Evolutionary conservation across 176 grass and related monocot genomes (phyloP).

Genomic region (Aegilops umbellulata): DNA sequence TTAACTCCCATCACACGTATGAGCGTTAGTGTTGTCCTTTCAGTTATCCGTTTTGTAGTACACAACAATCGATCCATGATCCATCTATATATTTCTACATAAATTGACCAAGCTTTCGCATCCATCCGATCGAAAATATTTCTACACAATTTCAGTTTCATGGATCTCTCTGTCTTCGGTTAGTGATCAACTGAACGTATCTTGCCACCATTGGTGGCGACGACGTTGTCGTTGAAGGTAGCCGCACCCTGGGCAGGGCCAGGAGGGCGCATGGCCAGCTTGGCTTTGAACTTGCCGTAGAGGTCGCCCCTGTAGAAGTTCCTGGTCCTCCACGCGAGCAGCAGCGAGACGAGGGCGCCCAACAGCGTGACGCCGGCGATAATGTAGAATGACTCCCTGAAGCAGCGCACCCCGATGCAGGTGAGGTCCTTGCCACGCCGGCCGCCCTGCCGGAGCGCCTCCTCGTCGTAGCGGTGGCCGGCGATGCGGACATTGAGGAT

Average conservation of each 20-base stretch:
- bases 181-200: background rate
- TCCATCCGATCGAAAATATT: no score
- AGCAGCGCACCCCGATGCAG: conserved; percentile 67
- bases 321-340: conserved; percentile 67
- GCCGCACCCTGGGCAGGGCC: background rate
- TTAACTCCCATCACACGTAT: no score
- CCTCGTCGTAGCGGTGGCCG: conserved; percentile 39
- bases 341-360: conserved; percentile 44
- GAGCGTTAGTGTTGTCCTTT: no score
- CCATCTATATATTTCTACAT: background rate
- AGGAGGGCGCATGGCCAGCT: conserved; percentile 2
- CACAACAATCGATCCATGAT: background rate
- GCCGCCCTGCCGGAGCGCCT: conserved; percentile 47
- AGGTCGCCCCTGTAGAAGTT: conserved; percentile 63
- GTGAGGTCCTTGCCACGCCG: background rate
- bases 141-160: no score
- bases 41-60: background rate
- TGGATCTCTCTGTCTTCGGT: background rate
- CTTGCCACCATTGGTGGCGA: background rate
- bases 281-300: conserved; percentile 57
- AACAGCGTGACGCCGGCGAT: conserved; percentile 51
- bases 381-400: conserved; percentile 55
- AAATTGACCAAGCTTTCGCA: no score
- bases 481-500: conserved; percentile 60
- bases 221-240: background rate